Base-by-base conservation (phyloP, 176 grass and related monocot species). In the Tuctoria greenei region DNA sequence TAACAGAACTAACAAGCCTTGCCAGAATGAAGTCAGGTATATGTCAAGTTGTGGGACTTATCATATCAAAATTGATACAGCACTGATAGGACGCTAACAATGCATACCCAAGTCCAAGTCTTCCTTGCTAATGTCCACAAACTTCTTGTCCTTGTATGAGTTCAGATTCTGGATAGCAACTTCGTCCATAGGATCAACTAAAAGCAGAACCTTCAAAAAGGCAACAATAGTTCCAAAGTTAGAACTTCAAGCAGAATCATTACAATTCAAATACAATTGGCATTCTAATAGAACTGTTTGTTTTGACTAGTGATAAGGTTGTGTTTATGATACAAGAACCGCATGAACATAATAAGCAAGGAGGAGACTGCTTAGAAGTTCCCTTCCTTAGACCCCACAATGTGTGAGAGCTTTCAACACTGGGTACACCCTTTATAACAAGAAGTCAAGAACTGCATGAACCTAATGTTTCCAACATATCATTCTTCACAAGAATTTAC, bases 121-220 rank as follows among this genome's bases (percentile, higher is more conserved):
- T 83, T 99, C 95, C 80, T 99, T 99, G 87, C 87, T 99, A 76
- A 99, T 99, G 83, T 99, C 95, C 56, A 95, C 83, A 11, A 99
- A 99, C 52, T 79, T 90, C 74, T 99, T 99, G 72, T 99, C 95
- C 88, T 95, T 99, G 79, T 99, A 99, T 49, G 95, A 92, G 50
- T 58, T 81, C 73, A 99, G 83, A 84, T 95, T 95, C 84, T 92
- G 90, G 47, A 99, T 61, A 86, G 85, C 90, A 20, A 99, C 85
- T 76, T 99, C 95, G 86, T 99, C 95, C 95, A 99, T 95, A 31
- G 92, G 95, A 45, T 99, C 95, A 45, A 99, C 88, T 52, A 95
- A 86, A 92, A 99, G 89, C 62, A 99, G 75, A 69, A 99, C 92
- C 95, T 99, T 69, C 26, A 63, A 84, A 61, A 75, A 80, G 64